phyloP scores from a whole-genome alignment of 78 protist species.

The Dictyostelium discoideum region DNA sequence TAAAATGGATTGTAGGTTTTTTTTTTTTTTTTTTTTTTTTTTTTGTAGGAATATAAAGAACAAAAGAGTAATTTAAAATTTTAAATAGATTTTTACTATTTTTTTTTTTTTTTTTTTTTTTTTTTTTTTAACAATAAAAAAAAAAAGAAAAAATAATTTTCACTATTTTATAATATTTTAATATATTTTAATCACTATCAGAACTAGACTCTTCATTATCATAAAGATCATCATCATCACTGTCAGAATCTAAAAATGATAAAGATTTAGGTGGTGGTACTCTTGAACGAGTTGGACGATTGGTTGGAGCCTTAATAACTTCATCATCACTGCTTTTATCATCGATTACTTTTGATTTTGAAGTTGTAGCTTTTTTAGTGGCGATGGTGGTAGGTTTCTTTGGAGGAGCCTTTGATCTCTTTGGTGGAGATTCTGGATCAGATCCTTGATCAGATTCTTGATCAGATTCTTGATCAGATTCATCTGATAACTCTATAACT shows the following conservation, averaged over 20 bases:
- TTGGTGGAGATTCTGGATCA: background rate
- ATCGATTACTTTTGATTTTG: background rate
- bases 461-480: background rate
- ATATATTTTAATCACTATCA: background rate
- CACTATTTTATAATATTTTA: too few species aligned
- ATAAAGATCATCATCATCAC: background rate
- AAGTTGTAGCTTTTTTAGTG: conserved; percentile 7
- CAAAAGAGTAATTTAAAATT: too few species aligned
- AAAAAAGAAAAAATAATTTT: too few species aligned
- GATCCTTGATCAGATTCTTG: too few species aligned
- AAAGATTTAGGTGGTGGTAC: background rate
- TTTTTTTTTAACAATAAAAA: too few species aligned
- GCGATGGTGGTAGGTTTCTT: background rate
- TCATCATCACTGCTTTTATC: background rate
- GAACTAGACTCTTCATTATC: background rate
- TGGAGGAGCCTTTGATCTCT: background rate
- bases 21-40: too few species aligned
- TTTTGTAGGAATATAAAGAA: too few species aligned
- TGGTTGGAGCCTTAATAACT: background rate
- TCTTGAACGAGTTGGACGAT: background rate
- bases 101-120: too few species aligned
- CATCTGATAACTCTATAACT: background rate
- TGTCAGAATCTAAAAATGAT: background rate
- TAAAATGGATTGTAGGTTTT: too few species aligned
- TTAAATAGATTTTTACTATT: too few species aligned